Base-by-base conservation (phyloP, 192 early-diverging fungal genomes). In the Backusella tarrabulga region DNA sequence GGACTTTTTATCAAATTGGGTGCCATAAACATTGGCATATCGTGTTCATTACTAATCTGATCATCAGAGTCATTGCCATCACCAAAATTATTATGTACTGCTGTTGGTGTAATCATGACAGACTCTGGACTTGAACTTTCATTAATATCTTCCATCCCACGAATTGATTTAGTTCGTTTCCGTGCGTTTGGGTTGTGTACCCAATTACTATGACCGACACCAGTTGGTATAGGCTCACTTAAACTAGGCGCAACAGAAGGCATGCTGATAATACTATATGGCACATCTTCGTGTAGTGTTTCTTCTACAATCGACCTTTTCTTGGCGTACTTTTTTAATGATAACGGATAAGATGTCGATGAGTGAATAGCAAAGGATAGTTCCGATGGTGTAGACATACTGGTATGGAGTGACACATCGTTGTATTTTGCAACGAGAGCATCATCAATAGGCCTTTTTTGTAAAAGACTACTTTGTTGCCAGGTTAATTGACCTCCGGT, bases 221-320 rank as follows among this genome's bases (percentile, higher is more conserved):
- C 21, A 5, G 71, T 72, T 23, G 72, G 72, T 19, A 74, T 74
- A 11, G 72, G 72, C 34, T 74, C 72, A 40, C 68, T 71, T 23
- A 50, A 38, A 21, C 46, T 71, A 41, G 67, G 69, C 23, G 54
- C 68, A 72, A 69, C 52, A 6, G 76, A 46, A 19, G 68, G 69
- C 41, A 71, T 52, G 34, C 14, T 35, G 12, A 29, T 63, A 5
- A 29, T 1, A 11, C 14, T 63, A 71, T 42, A 67, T 34, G 29
- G 32, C 4, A 46, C 66, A 38, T 50, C 75, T 41, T 68, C 63
- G 6, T 66, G 36, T 34, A 68, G 7, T 11, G 36, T 42, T 19
- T 69, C 44, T 29, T 54, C 54, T 44, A 29, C 38, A 19, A 69
- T 44, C 2, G 71, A 72, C 1, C 71, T 23, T 32, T 46, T 72